These are phyloP conservation scores for Melocanna baccifera DNA, from an alignment of 176 grass and related monocot species.

Conservation along the genomic window DNA sequence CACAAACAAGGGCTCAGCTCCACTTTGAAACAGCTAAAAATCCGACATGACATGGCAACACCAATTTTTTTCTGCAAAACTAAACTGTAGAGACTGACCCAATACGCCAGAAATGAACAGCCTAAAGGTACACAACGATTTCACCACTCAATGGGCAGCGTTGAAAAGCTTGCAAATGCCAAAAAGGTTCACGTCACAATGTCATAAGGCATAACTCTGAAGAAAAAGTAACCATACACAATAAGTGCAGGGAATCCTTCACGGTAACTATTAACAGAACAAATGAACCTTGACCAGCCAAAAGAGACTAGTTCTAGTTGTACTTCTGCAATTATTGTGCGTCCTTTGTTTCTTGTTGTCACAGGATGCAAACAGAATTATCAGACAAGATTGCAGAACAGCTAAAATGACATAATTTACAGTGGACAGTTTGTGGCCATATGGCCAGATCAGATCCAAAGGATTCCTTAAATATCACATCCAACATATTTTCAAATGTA, in stretches of 20 bases:
- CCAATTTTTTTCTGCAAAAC: neutral
- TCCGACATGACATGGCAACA: neutral
- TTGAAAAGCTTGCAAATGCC: neutral
- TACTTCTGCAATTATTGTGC: constrained; percentile 11
- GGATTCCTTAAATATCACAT: constrained; percentile 31
- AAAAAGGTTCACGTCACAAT: neutral
- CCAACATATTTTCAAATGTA: neutral
- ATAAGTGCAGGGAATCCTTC: neutral
- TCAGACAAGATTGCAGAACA: constrained; percentile 4
- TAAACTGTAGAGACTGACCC: neutral
- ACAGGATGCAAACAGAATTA: constrained; percentile 19
- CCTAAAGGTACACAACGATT: neutral
- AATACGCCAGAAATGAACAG: constrained; percentile 14
- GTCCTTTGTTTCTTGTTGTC: constrained; percentile 12
- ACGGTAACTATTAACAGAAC: neutral
- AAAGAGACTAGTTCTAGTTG: neutral
- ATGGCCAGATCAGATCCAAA: neutral
- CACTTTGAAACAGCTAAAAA: neutral
- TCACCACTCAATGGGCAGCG: neutral
- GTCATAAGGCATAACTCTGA: constrained; percentile 9
- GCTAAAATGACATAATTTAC: constrained; percentile 8
- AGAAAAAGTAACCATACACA: neutral
- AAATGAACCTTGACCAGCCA: neutral
- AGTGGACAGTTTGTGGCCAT: neutral
- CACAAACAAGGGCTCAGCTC: neutral